These are phyloP conservation scores for Aspergillus ochraceoroseus DNA, from an alignment of 2,329 filamentous ascomycete species.

Conservation along the genomic window DNA sequence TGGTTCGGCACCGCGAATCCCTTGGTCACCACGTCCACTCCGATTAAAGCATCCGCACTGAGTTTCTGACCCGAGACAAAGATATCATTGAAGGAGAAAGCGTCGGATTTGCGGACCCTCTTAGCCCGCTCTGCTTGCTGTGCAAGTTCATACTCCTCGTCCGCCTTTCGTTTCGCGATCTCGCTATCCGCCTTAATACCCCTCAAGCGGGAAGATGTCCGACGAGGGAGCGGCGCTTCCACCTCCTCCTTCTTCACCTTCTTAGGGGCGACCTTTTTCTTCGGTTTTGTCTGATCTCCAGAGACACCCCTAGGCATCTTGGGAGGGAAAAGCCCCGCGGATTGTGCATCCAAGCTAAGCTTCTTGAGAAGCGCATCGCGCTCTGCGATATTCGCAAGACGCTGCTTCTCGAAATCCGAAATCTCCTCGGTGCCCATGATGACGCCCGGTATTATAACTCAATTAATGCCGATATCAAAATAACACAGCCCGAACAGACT, in stretches of 20 bases:
- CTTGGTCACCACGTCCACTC: slow-evolving; percentile 55
- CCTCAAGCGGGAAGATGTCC: slow-evolving; percentile 58
- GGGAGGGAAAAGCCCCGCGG: slow-evolving; percentile 61
- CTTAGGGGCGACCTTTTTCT: slow-evolving; percentile 46
- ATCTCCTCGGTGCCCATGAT: slow-evolving; percentile 49
- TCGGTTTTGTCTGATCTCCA: slow-evolving; percentile 48
- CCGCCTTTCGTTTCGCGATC: slow-evolving; percentile 63
- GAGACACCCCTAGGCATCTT: slow-evolving; percentile 48
- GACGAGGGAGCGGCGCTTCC: slow-evolving; percentile 52
- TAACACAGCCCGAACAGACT: too few relatives aligned
- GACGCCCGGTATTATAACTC: too few relatives aligned
- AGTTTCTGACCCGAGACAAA: slow-evolving; percentile 73
- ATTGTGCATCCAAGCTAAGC: slow-evolving; percentile 61
- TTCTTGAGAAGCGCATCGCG: slow-evolving; percentile 79
- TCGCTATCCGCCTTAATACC: slow-evolving; percentile 64
- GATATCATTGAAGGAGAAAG: slow-evolving; percentile 70
- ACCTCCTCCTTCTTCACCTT: slow-evolving; percentile 60
- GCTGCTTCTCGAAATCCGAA: slow-evolving; percentile 80
- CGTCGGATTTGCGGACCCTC: slow-evolving; percentile 59
- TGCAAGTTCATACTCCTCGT: slow-evolving; percentile 56
- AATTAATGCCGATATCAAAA: too few relatives aligned
- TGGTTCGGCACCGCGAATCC: slow-evolving; percentile 72
- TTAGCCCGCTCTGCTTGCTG: slow-evolving; percentile 58
- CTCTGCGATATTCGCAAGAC: slow-evolving; percentile 79
- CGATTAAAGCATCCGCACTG: slow-evolving; percentile 60